Conservation (phyloP, 208 protist species). For the Trypanosoma platydactyli region DNA sequence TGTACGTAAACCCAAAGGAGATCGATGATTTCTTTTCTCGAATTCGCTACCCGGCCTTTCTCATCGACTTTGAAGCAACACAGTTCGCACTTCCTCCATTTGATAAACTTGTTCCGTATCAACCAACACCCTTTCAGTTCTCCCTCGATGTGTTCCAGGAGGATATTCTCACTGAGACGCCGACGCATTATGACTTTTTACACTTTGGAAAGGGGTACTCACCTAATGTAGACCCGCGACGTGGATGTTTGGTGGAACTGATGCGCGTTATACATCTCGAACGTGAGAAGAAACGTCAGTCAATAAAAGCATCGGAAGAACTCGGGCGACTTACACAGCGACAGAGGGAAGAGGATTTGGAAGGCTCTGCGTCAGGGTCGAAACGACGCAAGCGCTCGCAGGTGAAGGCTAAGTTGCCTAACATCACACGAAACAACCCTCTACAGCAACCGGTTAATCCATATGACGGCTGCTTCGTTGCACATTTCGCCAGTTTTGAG, state of each 20-base stretch:
- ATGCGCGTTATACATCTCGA: conserved; percentile 76
- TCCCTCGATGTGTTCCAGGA: conserved; percentile 89
- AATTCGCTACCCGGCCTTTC: conserved; percentile 81
- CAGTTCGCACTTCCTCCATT: conserved; percentile 90
- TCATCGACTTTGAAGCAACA: conserved; percentile 90
- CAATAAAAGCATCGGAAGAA: conserved; percentile 63
- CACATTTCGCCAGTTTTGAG: conserved; percentile 89
- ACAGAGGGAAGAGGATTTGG: conserved; percentile 4
- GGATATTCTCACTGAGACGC: conserved; percentile 83
- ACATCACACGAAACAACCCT: conserved; percentile 41
- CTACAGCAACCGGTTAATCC: conserved; percentile 56
- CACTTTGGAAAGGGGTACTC: conserved; percentile 88
- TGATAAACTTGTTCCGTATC: conserved; percentile 73
- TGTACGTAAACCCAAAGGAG: conserved; percentile 73
- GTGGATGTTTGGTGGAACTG: conserved; percentile 64
- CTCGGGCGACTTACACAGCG: conserved; percentile 36
- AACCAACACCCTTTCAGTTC: conserved; percentile 88
- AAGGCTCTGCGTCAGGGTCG: conserved; percentile 14
- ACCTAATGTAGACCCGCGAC: conserved; percentile 79
- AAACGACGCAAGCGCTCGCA: conserved; percentile 21
- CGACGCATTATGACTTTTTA: conserved; percentile 87
- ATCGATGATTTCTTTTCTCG: conserved; percentile 77
- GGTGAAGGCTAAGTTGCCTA: conserved; percentile 32
- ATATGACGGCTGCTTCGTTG: conserved; percentile 87
- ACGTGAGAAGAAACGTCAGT: conserved; percentile 63